These are phyloP conservation scores for Penicillium mononematosum DNA, from an alignment of 495 filamentous ascomycete genomes.

Conservation along the genomic window DNA sequence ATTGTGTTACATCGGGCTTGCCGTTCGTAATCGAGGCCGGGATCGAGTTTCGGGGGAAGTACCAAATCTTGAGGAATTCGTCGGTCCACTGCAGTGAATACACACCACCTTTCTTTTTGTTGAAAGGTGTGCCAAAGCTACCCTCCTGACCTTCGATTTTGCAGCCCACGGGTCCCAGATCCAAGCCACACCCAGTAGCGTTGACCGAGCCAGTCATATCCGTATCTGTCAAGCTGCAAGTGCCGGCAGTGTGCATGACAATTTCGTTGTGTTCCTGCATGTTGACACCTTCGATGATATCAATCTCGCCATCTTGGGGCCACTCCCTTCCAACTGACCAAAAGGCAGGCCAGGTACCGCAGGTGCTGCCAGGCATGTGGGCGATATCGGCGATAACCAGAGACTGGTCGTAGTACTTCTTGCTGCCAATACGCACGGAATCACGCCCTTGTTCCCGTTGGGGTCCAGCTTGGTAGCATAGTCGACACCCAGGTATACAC, in stretches of 20 bases:
- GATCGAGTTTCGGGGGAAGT: constrained; percentile 64
- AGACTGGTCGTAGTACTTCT: constrained; percentile 63
- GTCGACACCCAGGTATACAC: constrained; percentile 55
- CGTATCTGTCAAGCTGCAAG: constrained; percentile 59
- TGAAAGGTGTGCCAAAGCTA: constrained; percentile 73
- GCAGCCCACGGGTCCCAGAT: constrained; percentile 49
- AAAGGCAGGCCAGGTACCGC: constrained; percentile 73
- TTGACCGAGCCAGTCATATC: constrained; percentile 49
- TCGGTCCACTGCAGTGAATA: constrained; percentile 77
- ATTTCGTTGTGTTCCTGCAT: constrained; percentile 60
- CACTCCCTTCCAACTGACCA: constrained; percentile 76
- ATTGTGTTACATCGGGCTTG: constrained; percentile 59
- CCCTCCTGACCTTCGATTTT: constrained; percentile 47
- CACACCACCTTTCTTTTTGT: constrained; percentile 68
- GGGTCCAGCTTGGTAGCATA: constrained; percentile 35
- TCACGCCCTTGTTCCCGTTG: constrained; percentile 50
- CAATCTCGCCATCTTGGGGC: constrained; percentile 81
- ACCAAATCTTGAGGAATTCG: constrained; percentile 69
- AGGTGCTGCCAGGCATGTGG: constrained; percentile 71
- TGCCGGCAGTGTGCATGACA: constrained; percentile 69
- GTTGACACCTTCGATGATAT: constrained; percentile 90
- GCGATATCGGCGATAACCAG: constrained; percentile 72
- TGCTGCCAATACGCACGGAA: constrained; percentile 67
- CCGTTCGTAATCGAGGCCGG: constrained; percentile 57
- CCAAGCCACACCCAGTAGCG: constrained; percentile 55